A percentile compares a stretch with the other conserved stretches of the same genome.
phyloP scores from a whole-genome alignment of 148 eudicot species.

The Linanthus parryae region DNA sequence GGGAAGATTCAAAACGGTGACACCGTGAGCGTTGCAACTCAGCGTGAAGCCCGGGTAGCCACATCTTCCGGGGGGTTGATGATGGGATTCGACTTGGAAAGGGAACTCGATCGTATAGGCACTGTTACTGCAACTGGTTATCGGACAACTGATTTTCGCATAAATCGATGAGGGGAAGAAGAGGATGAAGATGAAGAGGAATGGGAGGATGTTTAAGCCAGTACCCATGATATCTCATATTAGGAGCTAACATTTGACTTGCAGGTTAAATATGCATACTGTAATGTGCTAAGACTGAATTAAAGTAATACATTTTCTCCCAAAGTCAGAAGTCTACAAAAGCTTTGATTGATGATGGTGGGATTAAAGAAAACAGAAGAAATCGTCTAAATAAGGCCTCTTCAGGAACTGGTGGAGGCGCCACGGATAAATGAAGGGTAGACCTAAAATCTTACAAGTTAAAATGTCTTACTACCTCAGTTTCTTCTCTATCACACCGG shows the following conservation, averaged over 20 bases:
- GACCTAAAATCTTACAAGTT: no score
- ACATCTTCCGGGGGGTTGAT: background rate
- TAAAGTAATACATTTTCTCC: background rate
- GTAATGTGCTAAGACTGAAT: background rate
- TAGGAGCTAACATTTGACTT: no score
- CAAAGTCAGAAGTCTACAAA: background rate
- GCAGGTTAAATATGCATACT: no score
- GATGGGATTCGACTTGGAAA: background rate
- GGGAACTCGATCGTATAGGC: background rate
- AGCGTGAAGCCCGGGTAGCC: slow-evolving; percentile 3
- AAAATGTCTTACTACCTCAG: no score
- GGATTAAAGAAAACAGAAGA: background rate
- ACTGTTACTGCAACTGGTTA: background rate
- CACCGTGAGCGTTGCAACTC: slow-evolving; percentile 4
- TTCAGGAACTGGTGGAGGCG: no score
- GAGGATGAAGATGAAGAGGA: slow-evolving; percentile 6
- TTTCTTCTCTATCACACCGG: no score
- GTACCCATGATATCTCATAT: no score
- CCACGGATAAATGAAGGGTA: no score
- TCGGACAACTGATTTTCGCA: slow-evolving; percentile 3
- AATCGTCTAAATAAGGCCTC: no score
- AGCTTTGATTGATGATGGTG: no score
- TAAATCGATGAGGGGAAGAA: background rate
- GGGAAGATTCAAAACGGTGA: background rate
- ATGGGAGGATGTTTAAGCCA: no score